Evolutionary conservation across 495 filamentous ascomycete genomes (phyloP).

Genomic region (Endocarpon pusillum): DNA sequence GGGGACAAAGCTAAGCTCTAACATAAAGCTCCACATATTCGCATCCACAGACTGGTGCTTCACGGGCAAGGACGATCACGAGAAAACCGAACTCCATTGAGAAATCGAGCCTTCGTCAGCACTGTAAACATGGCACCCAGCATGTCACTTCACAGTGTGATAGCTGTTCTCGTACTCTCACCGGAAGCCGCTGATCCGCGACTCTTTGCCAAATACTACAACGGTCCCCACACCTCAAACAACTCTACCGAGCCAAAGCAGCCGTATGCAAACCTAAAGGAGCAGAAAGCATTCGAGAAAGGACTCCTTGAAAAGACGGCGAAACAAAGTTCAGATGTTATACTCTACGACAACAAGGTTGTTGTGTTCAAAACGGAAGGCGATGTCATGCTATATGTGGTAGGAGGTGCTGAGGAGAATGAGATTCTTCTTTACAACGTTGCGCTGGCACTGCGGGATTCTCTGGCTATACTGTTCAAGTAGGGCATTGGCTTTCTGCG

Average conservation of each 20-base stretch:
- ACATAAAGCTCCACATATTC: no score
- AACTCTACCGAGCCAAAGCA: constrained; percentile 41
- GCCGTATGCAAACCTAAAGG: constrained; percentile 78
- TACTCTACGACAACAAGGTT: constrained; percentile 85
- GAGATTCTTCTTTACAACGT: constrained; percentile 94
- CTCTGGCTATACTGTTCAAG: constrained; percentile 85
- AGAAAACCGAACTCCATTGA: no score
- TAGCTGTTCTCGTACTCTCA: constrained; percentile 80
- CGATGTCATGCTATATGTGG: constrained; percentile 93
- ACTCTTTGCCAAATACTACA: constrained; percentile 94
- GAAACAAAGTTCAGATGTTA: constrained; percentile 87
- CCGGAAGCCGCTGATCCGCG: constrained; percentile 64
- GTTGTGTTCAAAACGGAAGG: constrained; percentile 96
- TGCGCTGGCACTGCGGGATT: constrained; percentile 72
- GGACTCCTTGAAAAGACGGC: constrained; percentile 89
- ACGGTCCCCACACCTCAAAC: constrained; percentile 57
- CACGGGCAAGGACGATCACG: no score
- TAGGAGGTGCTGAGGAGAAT: constrained; percentile 84
- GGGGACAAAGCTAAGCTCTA: no score
- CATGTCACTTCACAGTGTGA: constrained; percentile 81
- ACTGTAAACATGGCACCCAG: constrained; percentile 28
- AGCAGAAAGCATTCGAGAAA: constrained; percentile 92
- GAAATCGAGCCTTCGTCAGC: no score
- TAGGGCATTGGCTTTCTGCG: constrained; percentile 24
- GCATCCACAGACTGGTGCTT: no score